phyloP scores from a whole-genome alignment of 257 asterid species.

The Solanum clarkiae region DNA sequence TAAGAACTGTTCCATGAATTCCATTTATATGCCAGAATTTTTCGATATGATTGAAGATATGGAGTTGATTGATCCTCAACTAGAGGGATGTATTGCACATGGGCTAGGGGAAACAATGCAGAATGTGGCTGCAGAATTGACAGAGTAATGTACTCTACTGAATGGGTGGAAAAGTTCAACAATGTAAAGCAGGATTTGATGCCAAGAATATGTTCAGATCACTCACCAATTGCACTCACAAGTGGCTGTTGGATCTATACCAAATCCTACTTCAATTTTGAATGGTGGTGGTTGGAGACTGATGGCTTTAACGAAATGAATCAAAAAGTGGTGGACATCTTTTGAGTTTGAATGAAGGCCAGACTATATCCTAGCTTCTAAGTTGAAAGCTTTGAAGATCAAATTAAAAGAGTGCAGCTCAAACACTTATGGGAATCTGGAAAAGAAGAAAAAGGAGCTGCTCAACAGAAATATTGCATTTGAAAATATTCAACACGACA shows the following conservation, averaged over 20 bases:
- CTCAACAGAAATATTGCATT: no score
- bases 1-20: neutral
- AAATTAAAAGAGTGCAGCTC: neutral
- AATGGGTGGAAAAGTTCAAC: neutral
- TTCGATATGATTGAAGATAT: neutral
- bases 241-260: neutral
- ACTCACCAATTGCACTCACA: neutral
- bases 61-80: neutral
- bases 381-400: neutral
- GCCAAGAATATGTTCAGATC: neutral
- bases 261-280: neutral
- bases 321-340: neutral
- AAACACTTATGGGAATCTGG: neutral
- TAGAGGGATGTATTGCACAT: neutral
- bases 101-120: neutral
- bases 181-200: neutral
- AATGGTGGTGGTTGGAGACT: neutral
- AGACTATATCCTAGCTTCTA: neutral
- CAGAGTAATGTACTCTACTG: neutral
- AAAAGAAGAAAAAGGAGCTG: neutral
- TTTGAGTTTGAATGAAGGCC: neutral
- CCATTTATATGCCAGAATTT: neutral
- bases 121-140: neutral
- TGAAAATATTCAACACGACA: neutral
- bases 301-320: no score